Conservation (phyloP, 805 yeast species). For the Myxozyma udenii region DNA sequence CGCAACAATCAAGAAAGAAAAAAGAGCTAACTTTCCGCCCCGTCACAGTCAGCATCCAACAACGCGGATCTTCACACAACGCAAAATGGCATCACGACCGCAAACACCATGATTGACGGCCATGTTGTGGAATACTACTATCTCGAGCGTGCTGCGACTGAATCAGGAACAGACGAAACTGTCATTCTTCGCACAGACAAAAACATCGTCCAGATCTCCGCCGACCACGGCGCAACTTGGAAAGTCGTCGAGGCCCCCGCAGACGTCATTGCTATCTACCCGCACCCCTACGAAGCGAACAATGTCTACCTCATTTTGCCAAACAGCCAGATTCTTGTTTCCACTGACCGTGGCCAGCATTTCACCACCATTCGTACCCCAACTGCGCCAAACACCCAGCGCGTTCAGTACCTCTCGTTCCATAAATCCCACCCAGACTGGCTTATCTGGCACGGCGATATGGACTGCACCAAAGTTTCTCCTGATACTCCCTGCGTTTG, state of each 20-base stretch:
- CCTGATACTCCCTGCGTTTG: slow-evolving; percentile 51
- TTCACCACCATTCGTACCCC: slow-evolving; percentile 47
- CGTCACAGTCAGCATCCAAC: too few relatives aligned
- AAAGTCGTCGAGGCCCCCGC: slow-evolving; percentile 42
- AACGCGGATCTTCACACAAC: too few relatives aligned
- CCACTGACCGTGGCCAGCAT: slow-evolving; percentile 64
- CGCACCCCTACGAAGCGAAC: slow-evolving; percentile 60
- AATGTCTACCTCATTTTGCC: slow-evolving; percentile 55
- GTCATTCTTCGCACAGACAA: slow-evolving; percentile 57
- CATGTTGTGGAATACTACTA: slow-evolving; percentile 57
- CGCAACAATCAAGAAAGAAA: too few relatives aligned
- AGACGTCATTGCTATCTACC: slow-evolving; percentile 52
- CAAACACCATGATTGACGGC: slow-evolving; percentile 68
- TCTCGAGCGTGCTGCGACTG: slow-evolving; percentile 50
- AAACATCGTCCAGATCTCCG: slow-evolving; percentile 59
- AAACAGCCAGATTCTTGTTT: slow-evolving; percentile 50
- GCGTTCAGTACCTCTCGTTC: slow-evolving; percentile 52
- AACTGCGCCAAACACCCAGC: slow-evolving; percentile 43
- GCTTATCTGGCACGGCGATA: slow-evolving; percentile 68
- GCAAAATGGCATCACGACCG: slow-evolving; percentile 22
- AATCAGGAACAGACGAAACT: slow-evolving; percentile 55
- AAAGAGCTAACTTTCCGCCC: too few relatives aligned
- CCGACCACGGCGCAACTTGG: slow-evolving; percentile 62
- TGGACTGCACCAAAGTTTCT: slow-evolving; percentile 50
- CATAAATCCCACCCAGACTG: slow-evolving; percentile 54